Conservation (phyloP, 306 rosid genomes). For the Dalbergia cochinchinensis region DNA sequence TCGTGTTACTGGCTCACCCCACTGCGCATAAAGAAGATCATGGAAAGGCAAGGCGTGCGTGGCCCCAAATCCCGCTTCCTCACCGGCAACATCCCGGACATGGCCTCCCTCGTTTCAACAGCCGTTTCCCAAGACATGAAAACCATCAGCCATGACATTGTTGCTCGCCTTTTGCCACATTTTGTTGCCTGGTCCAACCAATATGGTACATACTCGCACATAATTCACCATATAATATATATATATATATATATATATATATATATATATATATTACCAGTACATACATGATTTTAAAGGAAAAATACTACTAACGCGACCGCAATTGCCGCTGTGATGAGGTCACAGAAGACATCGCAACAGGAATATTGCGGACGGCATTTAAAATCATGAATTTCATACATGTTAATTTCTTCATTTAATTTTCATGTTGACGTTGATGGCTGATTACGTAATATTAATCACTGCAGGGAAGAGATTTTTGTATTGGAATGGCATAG, state of each 20-base stretch:
- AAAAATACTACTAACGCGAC: no score
- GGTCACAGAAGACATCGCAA: no score
- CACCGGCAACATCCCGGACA: conserved; percentile 72
- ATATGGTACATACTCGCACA: conserved; percentile 55
- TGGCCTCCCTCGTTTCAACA: conserved; percentile 56
- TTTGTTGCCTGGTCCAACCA: conserved; percentile 81
- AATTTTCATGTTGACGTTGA: no score
- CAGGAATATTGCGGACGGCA: no score
- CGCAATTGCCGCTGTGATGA: no score
- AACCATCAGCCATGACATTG: conserved; percentile 77
- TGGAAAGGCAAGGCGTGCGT: conserved; percentile 88
- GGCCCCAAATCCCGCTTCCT: conserved; percentile 79
- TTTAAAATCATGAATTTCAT: no score
- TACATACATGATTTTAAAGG: not conserved
- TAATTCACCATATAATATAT: not conserved
- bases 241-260: no score
- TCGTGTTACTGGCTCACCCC: conserved; percentile 72
- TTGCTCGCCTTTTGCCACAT: conserved; percentile 84
- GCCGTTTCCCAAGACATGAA: conserved; percentile 75
- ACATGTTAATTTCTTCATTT: no score
- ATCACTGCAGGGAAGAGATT: conserved; percentile 60
- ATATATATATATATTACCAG: no score
- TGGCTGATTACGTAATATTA: no score
- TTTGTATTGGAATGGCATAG: conserved; percentile 67
- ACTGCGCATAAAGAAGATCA: conserved; percentile 67